Evolutionary conservation across 2,329 filamentous ascomycete species (phyloP).

Genomic region (Cercospora citrullina): DNA sequence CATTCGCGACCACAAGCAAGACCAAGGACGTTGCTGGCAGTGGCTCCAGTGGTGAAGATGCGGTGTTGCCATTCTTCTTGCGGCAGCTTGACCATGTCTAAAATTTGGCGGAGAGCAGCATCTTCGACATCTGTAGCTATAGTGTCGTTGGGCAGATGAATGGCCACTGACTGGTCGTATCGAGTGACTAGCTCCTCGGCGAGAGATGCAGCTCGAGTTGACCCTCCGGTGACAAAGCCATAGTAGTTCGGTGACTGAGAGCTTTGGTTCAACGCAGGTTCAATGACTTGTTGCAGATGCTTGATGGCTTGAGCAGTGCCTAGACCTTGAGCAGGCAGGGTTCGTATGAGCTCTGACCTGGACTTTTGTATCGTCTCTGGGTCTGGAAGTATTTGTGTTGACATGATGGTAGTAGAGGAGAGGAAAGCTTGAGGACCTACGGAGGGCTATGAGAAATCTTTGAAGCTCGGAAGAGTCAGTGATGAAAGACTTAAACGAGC

Average conservation of each 20-base stretch:
- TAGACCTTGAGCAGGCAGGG: constrained; percentile 44
- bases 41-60: constrained; percentile 76
- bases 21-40: constrained; percentile 65
- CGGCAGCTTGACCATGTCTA: constrained; percentile 64
- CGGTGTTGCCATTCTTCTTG: constrained; percentile 64
- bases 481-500: background rate
- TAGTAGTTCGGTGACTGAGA: constrained; percentile 71
- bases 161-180: constrained; percentile 79
- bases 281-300: constrained; percentile 50
- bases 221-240: constrained; percentile 84
- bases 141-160: constrained; percentile 76
- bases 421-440: background rate
- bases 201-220: constrained; percentile 73
- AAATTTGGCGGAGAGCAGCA: constrained; percentile 67
- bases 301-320: constrained; percentile 46
- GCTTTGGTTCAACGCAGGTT: constrained; percentile 61
- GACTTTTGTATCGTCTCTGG: constrained; percentile 35
- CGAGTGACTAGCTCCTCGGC: constrained; percentile 82
- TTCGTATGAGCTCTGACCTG: constrained; percentile 39
- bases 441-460: background rate
- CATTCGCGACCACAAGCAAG: constrained; percentile 71
- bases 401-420: background rate
- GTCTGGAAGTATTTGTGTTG: constrained; percentile 40
- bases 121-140: constrained; percentile 76
- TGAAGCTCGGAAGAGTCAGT: background rate